These are phyloP conservation scores for Mesembryanthemum crystallinum DNA, from an alignment of 148 eudicot genomes.

Conservation along the genomic window DNA sequence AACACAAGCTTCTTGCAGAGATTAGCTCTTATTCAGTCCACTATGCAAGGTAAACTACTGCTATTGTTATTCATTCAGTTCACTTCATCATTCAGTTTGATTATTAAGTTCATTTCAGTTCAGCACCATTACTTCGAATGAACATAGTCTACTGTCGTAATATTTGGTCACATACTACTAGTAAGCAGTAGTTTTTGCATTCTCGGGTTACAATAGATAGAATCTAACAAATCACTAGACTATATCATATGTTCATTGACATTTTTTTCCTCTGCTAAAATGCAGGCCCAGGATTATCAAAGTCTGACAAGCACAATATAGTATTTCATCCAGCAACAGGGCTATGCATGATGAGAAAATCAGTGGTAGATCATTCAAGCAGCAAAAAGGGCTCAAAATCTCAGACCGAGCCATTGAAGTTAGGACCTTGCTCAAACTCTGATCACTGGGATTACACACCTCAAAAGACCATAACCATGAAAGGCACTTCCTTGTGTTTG, in stretches of 20 bases:
- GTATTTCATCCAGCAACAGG: constrained; percentile 78
- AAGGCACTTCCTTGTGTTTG: constrained; percentile 48
- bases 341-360: constrained; percentile 44
- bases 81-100: too few species aligned
- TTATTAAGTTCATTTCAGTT: too few species aligned
- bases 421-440: constrained; percentile 60
- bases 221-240: background rate
- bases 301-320: constrained; percentile 30
- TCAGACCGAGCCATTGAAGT: constrained; percentile 11
- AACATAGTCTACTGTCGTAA: too few species aligned
- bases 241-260: too few species aligned
- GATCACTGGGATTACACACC: constrained; percentile 53
- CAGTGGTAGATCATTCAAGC: constrained; percentile 22
- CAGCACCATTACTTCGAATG: too few species aligned
- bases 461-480: constrained; percentile 36
- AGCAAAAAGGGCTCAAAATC: background rate
- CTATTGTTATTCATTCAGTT: background rate
- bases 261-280: background rate
- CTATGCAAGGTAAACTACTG: constrained; percentile 54
- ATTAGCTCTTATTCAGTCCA: constrained; percentile 54
- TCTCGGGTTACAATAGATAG: background rate
- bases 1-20: constrained; percentile 53
- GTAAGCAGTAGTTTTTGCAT: too few species aligned
- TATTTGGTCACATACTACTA: too few species aligned
- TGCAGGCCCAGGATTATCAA: constrained; percentile 60